Base-by-base conservation (phyloP, 495 filamentous ascomycete species). In the Aspergillus olivimuriae region DNA sequence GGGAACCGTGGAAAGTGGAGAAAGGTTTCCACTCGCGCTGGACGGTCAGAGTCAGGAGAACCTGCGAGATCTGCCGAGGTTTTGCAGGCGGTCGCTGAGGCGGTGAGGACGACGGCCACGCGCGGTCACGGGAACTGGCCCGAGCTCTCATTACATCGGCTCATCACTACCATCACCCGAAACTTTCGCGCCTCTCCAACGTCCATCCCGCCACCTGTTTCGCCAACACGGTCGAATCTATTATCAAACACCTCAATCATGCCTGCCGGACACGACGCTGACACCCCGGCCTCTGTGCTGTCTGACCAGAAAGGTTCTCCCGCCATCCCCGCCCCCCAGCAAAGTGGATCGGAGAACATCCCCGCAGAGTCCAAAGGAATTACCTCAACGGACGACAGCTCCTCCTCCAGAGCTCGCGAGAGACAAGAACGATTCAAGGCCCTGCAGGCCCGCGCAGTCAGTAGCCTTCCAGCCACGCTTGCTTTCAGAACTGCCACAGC, bases 401-500 rank as follows among this genome's bases (percentile, higher is more conserved):
- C 56, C 32, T 52, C 60, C 12, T 43, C 55, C 12, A 65, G 58
- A 42, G 60, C 67, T 17, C 59, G 55, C 2, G 56, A 66, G 22
- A 53, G 69, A 41, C 52, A 55, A 39, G 58, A 64, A 35, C 60
- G 65, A 46, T 97, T 95, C 73, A 87, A 88, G 59, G 85, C 87
- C 16, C 82, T 95, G 12, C 80, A 92, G 65, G 82, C 82, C 35
- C 83, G 89, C 51, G 85, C 87, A 32, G 76, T 78, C 64, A 57
- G 69, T 39, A 21, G 3, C 18, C 4, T 10, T 0, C 16, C 12
- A 10, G 8, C 39, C 4, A 17, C 11, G 34, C 1, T 34, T 32
- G 3, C 10, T 44, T 15, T 48, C 11, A 28, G 24, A 28, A 28
- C 24, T 28, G 24, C 5, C 24, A 5, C n/a, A n/a, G n/a, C n/a